A percentile compares a stretch with the other conserved stretches of the same genome.
These are phyloP conservation scores for Talinum fruticosum DNA, from an alignment of 148 eudicot genomes.

Conservation along the genomic window DNA sequence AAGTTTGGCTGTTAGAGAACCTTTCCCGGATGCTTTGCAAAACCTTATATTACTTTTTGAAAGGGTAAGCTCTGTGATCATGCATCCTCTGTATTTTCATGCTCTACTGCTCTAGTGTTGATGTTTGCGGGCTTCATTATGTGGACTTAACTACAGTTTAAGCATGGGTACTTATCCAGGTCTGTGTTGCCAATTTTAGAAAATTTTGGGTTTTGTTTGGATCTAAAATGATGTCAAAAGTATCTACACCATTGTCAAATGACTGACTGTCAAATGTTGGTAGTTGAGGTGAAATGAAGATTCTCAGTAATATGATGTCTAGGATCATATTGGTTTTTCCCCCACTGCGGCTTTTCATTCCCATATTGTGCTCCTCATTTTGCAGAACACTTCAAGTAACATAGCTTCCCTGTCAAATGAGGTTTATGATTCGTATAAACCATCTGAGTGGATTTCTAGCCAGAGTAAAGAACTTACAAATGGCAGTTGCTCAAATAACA, in stretches of 20 bases:
- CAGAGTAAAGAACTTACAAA: constrained; percentile 19
- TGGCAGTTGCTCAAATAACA: constrained; percentile 18
- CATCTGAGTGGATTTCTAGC: constrained; percentile 43
- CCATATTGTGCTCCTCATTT: constrained; percentile 22
- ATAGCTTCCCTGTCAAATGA: constrained; percentile 44
- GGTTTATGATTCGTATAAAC: constrained; percentile 48
- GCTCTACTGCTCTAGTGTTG: constrained; percentile 2
- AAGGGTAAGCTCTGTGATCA: constrained; percentile 45
- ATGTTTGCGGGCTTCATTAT: background rate
- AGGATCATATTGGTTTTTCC: background rate
- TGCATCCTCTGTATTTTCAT: constrained; percentile 8
- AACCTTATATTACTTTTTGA: constrained; percentile 78
- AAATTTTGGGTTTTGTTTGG: background rate
- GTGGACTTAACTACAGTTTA: background rate
- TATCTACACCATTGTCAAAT: background rate
- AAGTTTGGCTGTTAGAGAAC: constrained; percentile 89
- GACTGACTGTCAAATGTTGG: background rate
- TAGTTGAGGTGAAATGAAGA: background rate
- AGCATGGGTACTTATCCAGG: background rate
- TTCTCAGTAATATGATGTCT: background rate
- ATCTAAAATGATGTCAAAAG: background rate
- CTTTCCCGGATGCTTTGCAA: constrained; percentile 85
- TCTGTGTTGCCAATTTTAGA: background rate
- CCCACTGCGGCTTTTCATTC: background rate
- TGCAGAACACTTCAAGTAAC: constrained; percentile 78